Base-by-base conservation (phyloP, 108 stramenopile species). In the Cyclotella distinguenda region DNA sequence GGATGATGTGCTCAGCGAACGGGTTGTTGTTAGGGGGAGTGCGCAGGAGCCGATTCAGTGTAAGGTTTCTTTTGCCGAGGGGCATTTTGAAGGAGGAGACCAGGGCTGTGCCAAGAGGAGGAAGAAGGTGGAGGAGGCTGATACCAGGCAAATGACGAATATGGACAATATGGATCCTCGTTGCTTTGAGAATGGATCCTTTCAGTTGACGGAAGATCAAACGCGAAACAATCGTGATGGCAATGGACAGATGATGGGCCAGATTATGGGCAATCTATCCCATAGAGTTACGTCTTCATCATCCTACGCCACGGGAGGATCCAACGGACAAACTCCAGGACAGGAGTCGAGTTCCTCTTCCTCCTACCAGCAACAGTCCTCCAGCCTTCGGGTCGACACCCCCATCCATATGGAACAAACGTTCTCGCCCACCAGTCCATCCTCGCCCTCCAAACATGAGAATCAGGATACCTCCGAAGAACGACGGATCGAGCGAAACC, bases 401-500 rank as follows among this genome's bases (percentile, higher is more conserved):
- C 12, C 22, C 23, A 3, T 15, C 22, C 19, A 4, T 1, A 48
- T 4, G 23, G 23, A 38, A 8, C 8, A 10, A 10, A 8, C 38
- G 8, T 12, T 30, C n/a, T 9, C 26, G 31, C 36, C 47, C 30
- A 31, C 22, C 27, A 46, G 28, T 46, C 64, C 64, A 39, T 58
- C 67, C n/a, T 58, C 57, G 19, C 47, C 67, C 23, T 32, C 31
- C 67, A 38, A 73, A 38, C 19, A 66, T 15, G 26, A 65, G 6
- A n/a, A 59, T 35, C 16, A 60, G 5, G 34, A 53, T 15, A 31
- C 53, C 42, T 59, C 30, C 27, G 72, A 61, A 57, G 72, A 66
- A 31, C 54, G 66, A 12, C 64, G 72, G n/a, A 38, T 52, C n/a
- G 74, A 77, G 42, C 69, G 76, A 1, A 77, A 77, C 34, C 70